Evolutionary conservation across 441 rosid species (phyloP).

Genomic region (Raphanus hybrid): DNA sequence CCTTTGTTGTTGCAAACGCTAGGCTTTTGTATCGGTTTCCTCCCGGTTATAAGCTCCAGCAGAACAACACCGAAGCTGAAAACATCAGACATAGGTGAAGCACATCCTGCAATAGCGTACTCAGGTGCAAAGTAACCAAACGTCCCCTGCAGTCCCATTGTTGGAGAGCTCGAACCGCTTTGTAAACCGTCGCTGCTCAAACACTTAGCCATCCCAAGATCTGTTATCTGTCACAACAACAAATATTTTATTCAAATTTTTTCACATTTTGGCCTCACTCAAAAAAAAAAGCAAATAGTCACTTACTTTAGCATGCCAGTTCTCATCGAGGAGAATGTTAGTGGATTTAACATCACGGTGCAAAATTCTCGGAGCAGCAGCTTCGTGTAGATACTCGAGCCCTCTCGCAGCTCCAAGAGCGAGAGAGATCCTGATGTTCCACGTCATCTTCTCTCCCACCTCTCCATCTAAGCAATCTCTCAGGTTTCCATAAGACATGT

Average conservation of each 20-base stretch:
- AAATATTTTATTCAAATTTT: too few relatives aligned
- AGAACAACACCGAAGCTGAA: constrained; percentile 98
- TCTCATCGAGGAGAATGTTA: constrained; percentile 71
- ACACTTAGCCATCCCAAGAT: constrained; percentile 97
- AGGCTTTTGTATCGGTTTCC: constrained; percentile 75
- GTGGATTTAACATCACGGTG: constrained; percentile 82
- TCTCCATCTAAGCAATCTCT: constrained; percentile 83
- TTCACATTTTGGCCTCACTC: neutral
- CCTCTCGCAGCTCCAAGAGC: constrained; percentile 85
- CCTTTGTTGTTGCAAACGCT: constrained; percentile 59
- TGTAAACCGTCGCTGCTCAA: constrained; percentile 76
- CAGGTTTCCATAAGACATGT: constrained; percentile 78
- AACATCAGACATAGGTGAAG: constrained; percentile 93
- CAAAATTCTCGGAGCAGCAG: constrained; percentile 82
- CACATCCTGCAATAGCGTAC: constrained; percentile 89
- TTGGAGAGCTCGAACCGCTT: constrained; percentile 90
- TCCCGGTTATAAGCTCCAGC: constrained; percentile 93
- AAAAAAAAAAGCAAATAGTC: neutral
- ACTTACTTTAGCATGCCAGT: constrained; percentile 88
- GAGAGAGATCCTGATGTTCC: constrained; percentile 65
- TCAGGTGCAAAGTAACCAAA: constrained; percentile 99
- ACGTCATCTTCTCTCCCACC: constrained; percentile 66
- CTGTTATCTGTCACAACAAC: constrained; percentile 72
- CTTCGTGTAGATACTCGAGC: constrained; percentile 82
- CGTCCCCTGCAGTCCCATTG: constrained; percentile 85